A percentile compares a stretch with the other conserved stretches of the same genome.
phyloP scores from a whole-genome alignment of 2,329 filamentous ascomycete genomes.

The Cercospora zeina region DNA sequence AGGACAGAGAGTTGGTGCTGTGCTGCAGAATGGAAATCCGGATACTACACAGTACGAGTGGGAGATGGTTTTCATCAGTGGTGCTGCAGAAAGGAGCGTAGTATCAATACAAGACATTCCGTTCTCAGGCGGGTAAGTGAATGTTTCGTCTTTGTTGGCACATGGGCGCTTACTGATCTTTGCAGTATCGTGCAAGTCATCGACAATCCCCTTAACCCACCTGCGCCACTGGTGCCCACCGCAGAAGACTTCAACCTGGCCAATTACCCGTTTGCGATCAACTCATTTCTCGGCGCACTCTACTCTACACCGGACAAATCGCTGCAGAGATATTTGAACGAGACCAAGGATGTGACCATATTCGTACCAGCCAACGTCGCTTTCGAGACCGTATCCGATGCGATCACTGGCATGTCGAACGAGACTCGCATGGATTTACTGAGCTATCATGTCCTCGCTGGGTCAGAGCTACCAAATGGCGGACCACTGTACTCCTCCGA shows the following conservation, averaged over 20 bases:
- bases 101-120: conserved; percentile 23
- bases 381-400: conserved; percentile 41
- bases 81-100: conserved; percentile 47
- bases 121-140: conserved; percentile 52
- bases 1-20: conserved; percentile 53
- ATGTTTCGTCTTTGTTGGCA: conserved; percentile 38
- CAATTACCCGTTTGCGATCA: conserved; percentile 46
- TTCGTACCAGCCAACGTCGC: conserved; percentile 39
- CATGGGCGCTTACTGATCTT: neutral
- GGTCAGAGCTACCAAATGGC: conserved; percentile 12
- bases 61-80: conserved; percentile 45
- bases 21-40: conserved; percentile 25
- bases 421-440: conserved; percentile 38
- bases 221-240: conserved; percentile 47
- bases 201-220: conserved; percentile 55
- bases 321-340: conserved; percentile 29
- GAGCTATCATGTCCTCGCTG: conserved; percentile 42
- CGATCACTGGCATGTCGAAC: conserved; percentile 37
- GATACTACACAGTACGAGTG: conserved; percentile 14
- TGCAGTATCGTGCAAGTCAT: conserved; percentile 56
- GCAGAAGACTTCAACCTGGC: conserved; percentile 33
- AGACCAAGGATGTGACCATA: conserved; percentile 35
- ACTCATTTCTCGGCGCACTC: conserved; percentile 52
- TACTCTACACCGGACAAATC: conserved; percentile 44
- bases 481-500: conserved; percentile 38